These are phyloP conservation scores for Microbotryomycetes sp. DNA, from an alignment of 1,284 basidiomycete genomes.

Conservation along the genomic window DNA sequence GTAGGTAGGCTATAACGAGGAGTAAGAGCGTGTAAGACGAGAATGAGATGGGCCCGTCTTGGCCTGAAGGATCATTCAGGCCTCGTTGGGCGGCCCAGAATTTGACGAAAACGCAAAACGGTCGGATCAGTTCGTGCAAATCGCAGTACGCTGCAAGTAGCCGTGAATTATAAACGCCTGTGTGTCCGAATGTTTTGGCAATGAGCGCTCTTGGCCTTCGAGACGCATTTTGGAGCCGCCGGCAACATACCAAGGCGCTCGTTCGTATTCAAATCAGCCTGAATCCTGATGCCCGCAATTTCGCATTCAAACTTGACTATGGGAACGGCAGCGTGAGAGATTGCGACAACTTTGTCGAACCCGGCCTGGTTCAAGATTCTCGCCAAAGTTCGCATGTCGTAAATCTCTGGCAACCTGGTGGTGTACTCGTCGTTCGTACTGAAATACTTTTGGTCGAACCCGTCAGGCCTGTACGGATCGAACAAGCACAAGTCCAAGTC, in stretches of 20 bases:
- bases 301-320: slow-evolving; percentile 33
- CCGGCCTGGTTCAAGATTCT: slow-evolving; percentile 11
- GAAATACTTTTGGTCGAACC: slow-evolving; percentile 26
- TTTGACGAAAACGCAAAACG: slow-evolving; percentile 34
- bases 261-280: slow-evolving; percentile 34
- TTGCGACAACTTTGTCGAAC: slow-evolving; percentile 7
- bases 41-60: slow-evolving; percentile 26
- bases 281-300: slow-evolving; percentile 28
- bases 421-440: background rate
- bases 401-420: slow-evolving; percentile 20
- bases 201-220: background rate
- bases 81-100: slow-evolving; percentile 34
- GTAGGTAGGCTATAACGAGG: slow-evolving; percentile 38
- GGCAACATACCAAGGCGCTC: slow-evolving; percentile 15
- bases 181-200: background rate
- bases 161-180: slow-evolving; percentile 31
- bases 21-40: slow-evolving; percentile 35
- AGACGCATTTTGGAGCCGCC: background rate
- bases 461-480: slow-evolving; percentile 32
- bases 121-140: slow-evolving; percentile 29
- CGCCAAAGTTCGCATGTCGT: slow-evolving; percentile 23
- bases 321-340: slow-evolving; percentile 29
- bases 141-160: slow-evolving; percentile 33
- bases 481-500: slow-evolving; percentile 36
- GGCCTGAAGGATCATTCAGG: slow-evolving; percentile 33